Conservation (phyloP, 768 basidiomycete species). For the Dioszegia aurantiaca region DNA sequence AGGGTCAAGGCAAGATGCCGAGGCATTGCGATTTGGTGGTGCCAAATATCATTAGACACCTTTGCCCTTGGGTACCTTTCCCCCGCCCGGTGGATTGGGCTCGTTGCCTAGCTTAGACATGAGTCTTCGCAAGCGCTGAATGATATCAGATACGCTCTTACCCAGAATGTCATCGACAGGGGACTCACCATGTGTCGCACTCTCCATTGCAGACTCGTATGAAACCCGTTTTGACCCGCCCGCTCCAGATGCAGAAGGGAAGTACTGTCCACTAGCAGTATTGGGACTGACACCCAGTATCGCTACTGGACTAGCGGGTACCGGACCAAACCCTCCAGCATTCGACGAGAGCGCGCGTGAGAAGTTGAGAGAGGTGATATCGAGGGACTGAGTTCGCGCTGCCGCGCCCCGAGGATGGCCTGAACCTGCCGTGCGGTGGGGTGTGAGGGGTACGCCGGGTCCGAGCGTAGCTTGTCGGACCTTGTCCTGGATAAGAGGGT, state of each 20-base stretch:
- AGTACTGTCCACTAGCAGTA: conserved; percentile 41
- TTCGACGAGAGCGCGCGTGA: conserved; percentile 21
- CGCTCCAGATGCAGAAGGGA: conserved; percentile 16
- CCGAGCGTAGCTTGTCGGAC: conserved; percentile 32
- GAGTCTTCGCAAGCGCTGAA: no score
- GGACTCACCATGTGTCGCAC: conserved; percentile 36
- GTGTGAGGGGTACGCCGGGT: conserved; percentile 11
- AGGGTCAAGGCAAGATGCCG: no score
- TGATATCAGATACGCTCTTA: no score
- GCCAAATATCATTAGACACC: no score
- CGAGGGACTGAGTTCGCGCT: conserved; percentile 38
- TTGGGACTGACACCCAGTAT: conserved; percentile 25
- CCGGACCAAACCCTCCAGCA: conserved; percentile 21
- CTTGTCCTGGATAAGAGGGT: conserved; percentile 37
- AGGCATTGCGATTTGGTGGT: no score
- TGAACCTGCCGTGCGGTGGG: neutral
- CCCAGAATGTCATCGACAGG: no score
- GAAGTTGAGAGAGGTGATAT: conserved; percentile 44
- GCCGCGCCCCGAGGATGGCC: conserved; percentile 23
- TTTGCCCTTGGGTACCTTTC: no score
- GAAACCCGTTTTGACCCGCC: conserved; percentile 6
- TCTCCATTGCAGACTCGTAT: conserved; percentile 18
- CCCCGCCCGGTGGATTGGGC: no score
- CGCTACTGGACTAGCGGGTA: conserved; percentile 25
- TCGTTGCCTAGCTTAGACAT: no score